Base-by-base conservation (phyloP, 805 yeast genomes). In the Candida sakaeoensis region DNA sequence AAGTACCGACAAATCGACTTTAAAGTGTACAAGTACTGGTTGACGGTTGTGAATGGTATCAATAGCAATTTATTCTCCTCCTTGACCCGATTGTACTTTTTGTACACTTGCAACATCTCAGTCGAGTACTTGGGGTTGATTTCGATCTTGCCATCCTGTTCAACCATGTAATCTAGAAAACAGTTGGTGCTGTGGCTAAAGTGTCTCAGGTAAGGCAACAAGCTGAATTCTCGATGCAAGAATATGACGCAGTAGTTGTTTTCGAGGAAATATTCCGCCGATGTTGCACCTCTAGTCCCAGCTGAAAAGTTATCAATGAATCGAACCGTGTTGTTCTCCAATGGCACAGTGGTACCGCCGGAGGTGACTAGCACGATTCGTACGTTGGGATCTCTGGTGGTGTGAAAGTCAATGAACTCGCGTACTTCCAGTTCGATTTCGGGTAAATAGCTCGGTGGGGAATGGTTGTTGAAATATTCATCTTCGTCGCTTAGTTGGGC, bases 321-420 rank as follows among this genome's bases (percentile, higher is more conserved):
- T 39, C 99, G 67, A 5, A 93, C 99, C 0, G 99, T 93, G 56
- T 93, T 93, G 61, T 89, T 90, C 55, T 93, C 99, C 48, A 93
- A 68, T 0, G 99, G 99, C 0, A 93, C 99, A 0, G 97, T 91
- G 1, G 99, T 93, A 16, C 99, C 99, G 17, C 99, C 99, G 7
- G 91, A 80, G 0, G 99, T 93, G 3, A 91, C 95, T 33, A 91
- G 65, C 0, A 80, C 98, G 10, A 91, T 75, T 35, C 72, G 77
- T 4, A n/a, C 4, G 13, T 25, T 16, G 3, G 67, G 62, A 3
- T 71, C 54, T 26, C 57, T 49, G 10, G 58, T 47, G 17, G 36
- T 27, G 53, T 88, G 95, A 42, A 52, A 62, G 16, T 72, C 59
- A 33, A 90, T 74, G 57, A 91, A 91, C 1, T 72, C 72, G 8